Conservation (phyloP, 371 early-diverging fungal genomes). For the Basidiobolus heterosporus region DNA sequence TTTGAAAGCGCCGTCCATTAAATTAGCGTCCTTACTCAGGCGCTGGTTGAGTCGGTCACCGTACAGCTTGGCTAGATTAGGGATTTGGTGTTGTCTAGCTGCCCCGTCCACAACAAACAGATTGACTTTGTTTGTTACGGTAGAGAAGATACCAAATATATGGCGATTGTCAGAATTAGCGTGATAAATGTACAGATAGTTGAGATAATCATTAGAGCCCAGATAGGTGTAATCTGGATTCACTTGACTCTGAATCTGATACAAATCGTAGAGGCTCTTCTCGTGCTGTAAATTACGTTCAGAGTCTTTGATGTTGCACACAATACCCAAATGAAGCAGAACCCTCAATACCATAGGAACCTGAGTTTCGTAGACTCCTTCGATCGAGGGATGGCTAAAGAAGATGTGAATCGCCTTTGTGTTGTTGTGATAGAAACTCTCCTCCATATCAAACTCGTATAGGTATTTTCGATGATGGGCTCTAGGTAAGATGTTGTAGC, state of each 20-base stretch:
- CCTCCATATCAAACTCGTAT: constrained; percentile 67
- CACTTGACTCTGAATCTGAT: constrained; percentile 24
- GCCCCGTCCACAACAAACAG: constrained; percentile 57
- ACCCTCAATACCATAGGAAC: constrained; percentile 63
- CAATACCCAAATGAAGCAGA: constrained; percentile 49
- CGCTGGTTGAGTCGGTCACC: constrained; percentile 6
- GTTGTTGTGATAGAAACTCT: constrained; percentile 52
- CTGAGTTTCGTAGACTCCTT: constrained; percentile 85
- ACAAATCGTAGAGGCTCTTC: constrained; percentile 26
- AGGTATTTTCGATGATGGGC: constrained; percentile 24
- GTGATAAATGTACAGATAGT: constrained; percentile 54
- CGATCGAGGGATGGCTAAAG: constrained; percentile 74
- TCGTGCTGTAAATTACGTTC: not conserved
- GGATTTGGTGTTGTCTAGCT: constrained; percentile 43
- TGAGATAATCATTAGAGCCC: constrained; percentile 19
- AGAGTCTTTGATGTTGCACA: constrained; percentile 21
- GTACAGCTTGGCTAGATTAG: constrained; percentile 42
- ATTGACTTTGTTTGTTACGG: constrained; percentile 26
- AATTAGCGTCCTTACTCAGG: constrained; percentile 6
- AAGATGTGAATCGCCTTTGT: constrained; percentile 47
- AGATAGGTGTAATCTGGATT: constrained; percentile 9
- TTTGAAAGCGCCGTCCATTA: too few species aligned
- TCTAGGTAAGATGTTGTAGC: constrained; percentile 13
- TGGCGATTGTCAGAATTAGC: constrained; percentile 50
- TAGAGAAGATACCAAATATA: constrained; percentile 48